Percentiles rank a stretch among this genome's conserved stretches.
phyloP scores from a whole-genome alignment of 108 stramenopile genomes.

The Epithemia pelagica region DNA sequence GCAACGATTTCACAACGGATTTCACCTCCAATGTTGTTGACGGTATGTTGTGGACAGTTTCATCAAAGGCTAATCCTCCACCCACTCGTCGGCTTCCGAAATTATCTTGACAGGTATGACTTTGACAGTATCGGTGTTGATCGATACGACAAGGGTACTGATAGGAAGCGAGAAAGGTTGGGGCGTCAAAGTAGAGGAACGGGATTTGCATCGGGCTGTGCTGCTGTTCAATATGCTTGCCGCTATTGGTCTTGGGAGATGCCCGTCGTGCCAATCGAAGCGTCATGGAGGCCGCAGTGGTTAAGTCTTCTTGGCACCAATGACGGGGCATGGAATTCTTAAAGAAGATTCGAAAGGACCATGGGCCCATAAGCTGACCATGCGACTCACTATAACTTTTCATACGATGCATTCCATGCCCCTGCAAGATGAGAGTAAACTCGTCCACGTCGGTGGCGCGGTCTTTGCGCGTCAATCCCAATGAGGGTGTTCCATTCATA shows the following conservation, averaged over 20 bases:
- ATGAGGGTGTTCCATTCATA: not conserved
- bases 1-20: not conserved
- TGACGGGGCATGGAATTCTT: conserved; percentile 14
- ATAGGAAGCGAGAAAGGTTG: not conserved
- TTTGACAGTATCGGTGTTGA: not conserved
- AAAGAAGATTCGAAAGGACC: conserved; percentile 58
- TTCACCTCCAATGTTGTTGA: not conserved
- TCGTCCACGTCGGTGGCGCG: not conserved
- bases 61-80: not conserved
- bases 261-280: not conserved
- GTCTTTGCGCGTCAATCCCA: not conserved
- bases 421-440: conserved; percentile 40
- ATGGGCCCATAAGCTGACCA: conserved; percentile 43
- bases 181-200: not conserved
- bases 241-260: not conserved
- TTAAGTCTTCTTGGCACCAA: not conserved
- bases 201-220: not conserved
- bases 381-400: conserved; percentile 52
- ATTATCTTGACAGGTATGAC: not conserved
- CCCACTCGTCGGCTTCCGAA: not conserved
- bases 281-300: not conserved
- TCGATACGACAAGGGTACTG: not conserved
- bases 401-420: conserved; percentile 49
- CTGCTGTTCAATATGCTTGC: not conserved
- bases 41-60: not conserved